Base-by-base conservation (phyloP, 495 filamentous ascomycete genomes). In the Talaromyces borbonicus region DNA sequence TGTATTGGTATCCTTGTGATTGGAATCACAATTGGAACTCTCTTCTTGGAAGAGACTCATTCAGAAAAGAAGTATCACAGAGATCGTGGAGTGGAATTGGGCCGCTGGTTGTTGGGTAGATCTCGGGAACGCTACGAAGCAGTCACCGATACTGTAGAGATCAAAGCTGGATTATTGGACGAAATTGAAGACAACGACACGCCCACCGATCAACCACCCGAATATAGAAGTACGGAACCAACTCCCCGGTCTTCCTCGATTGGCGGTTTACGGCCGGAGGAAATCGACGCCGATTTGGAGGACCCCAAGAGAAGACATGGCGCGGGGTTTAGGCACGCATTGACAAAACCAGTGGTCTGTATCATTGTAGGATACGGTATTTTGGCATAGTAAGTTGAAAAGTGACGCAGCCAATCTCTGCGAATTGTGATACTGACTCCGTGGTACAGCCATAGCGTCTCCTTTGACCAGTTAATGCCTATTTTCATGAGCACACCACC, bases 1-100 rank as follows among this genome's bases (percentile, higher is more conserved):
- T 95, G 93, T 61, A 80, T 90, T 47, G 61, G 70, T 19, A 74
- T 95, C 29, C 81, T 98, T 3, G 59, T 81, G 14, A 65, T 85
- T 30, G 88, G 90, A 8, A 81, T 98, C 20, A 60, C 83, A 16
- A 75, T 95, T 49, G 92, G 92, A 20, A 69, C 92, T 37, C 58
- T 98, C 30, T 98, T 96, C 63, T 69, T 98, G 49, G 88, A 97
- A 66, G 92, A 98, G 67, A 97, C 92, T 5, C 92, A 97, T 56
- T 79, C 79, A 35, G 81, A 90, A 57, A 85, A 83, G 69, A 92
- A 83, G 57, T 59, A 79, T 54, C 74, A 77, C 33, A 79, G 76
- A 30, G 92, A 98, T 65, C 66, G 68, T 29, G 90, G 92, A 7
- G 55, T 84, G 9, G 85, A 87, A 60, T 54, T 84, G 38, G 92